Base-by-base conservation (phyloP, 2,329 filamentous ascomycete species). In the Microdochium trichocladiopsis region DNA sequence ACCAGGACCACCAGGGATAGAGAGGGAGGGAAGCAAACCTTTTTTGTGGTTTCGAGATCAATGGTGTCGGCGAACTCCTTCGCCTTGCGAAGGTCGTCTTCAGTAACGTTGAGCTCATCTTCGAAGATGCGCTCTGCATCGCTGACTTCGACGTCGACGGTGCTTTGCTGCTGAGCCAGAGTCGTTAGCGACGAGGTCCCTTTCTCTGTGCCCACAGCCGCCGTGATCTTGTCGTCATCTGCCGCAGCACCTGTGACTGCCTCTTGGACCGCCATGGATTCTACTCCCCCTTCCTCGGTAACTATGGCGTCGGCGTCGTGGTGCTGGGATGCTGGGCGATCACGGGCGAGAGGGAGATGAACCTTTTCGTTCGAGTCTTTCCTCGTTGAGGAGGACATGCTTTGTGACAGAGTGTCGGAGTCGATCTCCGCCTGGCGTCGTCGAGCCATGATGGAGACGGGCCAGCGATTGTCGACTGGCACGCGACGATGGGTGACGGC, bases 91-190 rank as follows among this genome's bases (percentile, higher is more conserved):
- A 63, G 43, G 51, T 63, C 61, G 25, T 57, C 25, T 25, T 61
- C 61, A 14, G 56, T 61, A 36, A 60, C 61, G 49, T 62, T 62
- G 28, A 62, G 53, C 45, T 62, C 57, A 11, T 45, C 41, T 22
- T 45, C 41, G 18, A 22, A 45, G 41, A 45, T 45, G 41, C 41
- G 41, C 18, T 45, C 41, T 4, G 41, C 22, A 12, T 45, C 41
- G 12, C 41, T 45, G 41, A 45, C 22, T 45, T 45, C 41, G 10
- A 45, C 18, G 18, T 45, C 41, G 18, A 45, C 22, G 21, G 41
- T 18, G 41, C 41, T 45, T 22, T 45, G 41, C 41, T 45, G 41
- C 22, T 3, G 3, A 21, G 41, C 6, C 14, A 21, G 6, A 11
- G n/a, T 21, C 16, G 41, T 45, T 22, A 45, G 41, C 28, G 28